phyloP scores from a whole-genome alignment of 306 rosid genomes.

The Luffa acutangula region DNA sequence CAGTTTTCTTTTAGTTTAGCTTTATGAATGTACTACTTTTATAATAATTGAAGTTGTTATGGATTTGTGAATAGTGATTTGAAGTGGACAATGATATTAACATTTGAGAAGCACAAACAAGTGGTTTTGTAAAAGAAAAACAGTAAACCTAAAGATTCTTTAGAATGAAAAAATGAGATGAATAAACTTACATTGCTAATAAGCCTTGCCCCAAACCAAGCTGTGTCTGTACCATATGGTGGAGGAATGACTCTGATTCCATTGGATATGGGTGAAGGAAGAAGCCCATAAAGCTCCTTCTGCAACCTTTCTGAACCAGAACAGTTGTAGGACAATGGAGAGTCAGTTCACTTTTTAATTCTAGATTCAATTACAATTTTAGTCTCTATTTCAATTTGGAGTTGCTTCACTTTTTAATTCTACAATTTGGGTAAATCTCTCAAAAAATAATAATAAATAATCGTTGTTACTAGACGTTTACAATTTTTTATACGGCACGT shows the following conservation, averaged over 20 bases:
- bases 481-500: neutral
- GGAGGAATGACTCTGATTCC: constrained; percentile 66
- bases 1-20: neutral
- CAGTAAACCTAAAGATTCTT: neutral
- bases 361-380: neutral
- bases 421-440: neutral
- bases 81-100: neutral
- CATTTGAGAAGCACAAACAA: neutral
- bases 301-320: constrained; percentile 56
- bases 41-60: neutral
- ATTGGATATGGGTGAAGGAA: constrained; percentile 41
- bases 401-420: neutral
- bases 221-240: constrained; percentile 65
- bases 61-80: neutral
- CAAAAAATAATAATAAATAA: too few species aligned
- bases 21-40: neutral
- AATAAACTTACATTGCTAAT: constrained; percentile 61
- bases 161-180: neutral
- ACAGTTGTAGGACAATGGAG: constrained; percentile 5
- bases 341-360: neutral
- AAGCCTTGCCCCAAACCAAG: constrained; percentile 85
- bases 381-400: neutral
- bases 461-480: neutral
- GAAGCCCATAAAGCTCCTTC: constrained; percentile 49
- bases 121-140: neutral